Evolutionary conservation across 192 early-diverging fungal species (phyloP), one percentile per base, ranked within the genome.

Genomic region (Coemansia sp.): DNA sequence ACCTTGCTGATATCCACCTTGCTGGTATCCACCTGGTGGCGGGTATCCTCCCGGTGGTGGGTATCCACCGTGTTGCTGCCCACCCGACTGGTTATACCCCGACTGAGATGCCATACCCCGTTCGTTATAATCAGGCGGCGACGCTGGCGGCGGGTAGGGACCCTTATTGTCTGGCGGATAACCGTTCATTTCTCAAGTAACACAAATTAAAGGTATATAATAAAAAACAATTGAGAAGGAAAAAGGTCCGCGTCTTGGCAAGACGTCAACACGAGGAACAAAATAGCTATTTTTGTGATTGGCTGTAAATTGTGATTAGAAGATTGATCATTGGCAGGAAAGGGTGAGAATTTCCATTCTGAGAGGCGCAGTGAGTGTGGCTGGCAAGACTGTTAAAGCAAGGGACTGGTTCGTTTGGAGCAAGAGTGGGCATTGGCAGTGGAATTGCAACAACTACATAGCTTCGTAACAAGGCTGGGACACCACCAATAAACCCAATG

Each of bases 1-100:
- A 23, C 59, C 66, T 39, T 54, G 59, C 8, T 38, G 59, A 19
- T 35, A 35, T 35, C 32, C 27, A 27, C 27, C 27, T 27, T 27
- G 27, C 17, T 23, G 54, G 32, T 64, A 55, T 19, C 22, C 11
- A 17, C 29, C 45, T 23, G 59, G 59, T 10, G 19, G 57, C 39
- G 48, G 48, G 7, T 61, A 19, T 19, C 24, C 24, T 6, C 22
- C 35, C 41, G 58, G 41, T 3, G 37, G 58, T 41, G 37, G 29
- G 38, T 58, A 38, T 15, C 57, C 57, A 21, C 17, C 17, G 38
- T 58, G 35, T 38, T 58, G 57, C n/a, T 29, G 57, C 21, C 21
- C 21, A 21, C 21, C 21, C 1, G 21, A 21, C 15, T 21, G 53
- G 48, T 62, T 53, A 22, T 58, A 59, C 14, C 11, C 17, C 47